These are phyloP conservation scores for Hanseniaspora clermontiae DNA, from an alignment of 805 yeast genomes.

Conservation along the genomic window DNA sequence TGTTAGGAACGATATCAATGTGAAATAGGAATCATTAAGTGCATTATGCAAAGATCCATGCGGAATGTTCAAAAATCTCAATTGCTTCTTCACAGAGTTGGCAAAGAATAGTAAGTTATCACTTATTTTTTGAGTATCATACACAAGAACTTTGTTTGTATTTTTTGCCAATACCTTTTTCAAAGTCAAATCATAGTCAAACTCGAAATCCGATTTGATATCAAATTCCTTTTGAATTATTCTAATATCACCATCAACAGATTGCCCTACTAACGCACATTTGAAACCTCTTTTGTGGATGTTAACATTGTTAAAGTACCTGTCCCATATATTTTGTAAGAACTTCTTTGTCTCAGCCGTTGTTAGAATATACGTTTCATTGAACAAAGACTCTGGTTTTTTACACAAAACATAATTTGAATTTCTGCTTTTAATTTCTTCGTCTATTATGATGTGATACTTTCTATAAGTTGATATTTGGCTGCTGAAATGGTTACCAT, in stretches of 20 bases:
- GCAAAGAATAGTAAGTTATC: constrained; percentile 22
- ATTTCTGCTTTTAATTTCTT: constrained; percentile 33
- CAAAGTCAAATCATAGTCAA: not conserved
- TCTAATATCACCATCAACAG: constrained; percentile 40
- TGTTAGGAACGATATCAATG: constrained; percentile 39
- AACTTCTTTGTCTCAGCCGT: constrained; percentile 29
- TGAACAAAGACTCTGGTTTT: constrained; percentile 38
- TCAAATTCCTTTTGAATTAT: constrained; percentile 31
- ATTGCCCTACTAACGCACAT: constrained; percentile 47
- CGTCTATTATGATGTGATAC: constrained; percentile 36
- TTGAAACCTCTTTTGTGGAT: constrained; percentile 21
- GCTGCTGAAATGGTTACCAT: constrained; percentile 14
- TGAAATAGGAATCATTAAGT: constrained; percentile 57
- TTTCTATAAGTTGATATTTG: not conserved
- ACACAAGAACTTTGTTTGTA: constrained; percentile 10
- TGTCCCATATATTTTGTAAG: constrained; percentile 34
- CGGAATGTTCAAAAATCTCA: constrained; percentile 39
- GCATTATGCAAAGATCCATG: constrained; percentile 56
- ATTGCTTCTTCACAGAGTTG: constrained; percentile 14
- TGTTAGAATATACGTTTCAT: constrained; percentile 35
- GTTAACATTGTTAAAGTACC: constrained; percentile 30
- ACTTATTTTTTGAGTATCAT: constrained; percentile 42
- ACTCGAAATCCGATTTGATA: not conserved
- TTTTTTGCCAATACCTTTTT: not conserved
- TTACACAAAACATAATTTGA: constrained; percentile 45